Percentiles rank a stretch among this genome's conserved stretches.
phyloP scores from a whole-genome alignment of 2,329 filamentous ascomycete genomes.

The Didymella keratinophila region DNA sequence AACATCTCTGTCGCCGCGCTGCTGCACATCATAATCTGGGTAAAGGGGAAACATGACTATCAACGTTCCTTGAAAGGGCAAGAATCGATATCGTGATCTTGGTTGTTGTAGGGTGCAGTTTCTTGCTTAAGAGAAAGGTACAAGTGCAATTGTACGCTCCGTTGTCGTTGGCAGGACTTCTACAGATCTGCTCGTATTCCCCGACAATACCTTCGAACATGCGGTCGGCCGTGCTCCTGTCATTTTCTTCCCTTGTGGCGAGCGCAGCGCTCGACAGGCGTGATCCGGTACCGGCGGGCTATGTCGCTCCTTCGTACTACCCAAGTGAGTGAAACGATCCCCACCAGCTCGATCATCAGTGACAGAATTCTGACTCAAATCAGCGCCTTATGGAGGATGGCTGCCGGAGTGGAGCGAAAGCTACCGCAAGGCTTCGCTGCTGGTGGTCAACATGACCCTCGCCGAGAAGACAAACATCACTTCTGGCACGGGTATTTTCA shows the following conservation, averaged over 20 bases:
- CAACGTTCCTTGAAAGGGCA: neutral
- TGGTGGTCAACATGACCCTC: slow-evolving; percentile 79
- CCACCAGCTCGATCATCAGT: neutral
- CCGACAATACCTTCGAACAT: slow-evolving; percentile 24
- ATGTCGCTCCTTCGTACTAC: slow-evolving; percentile 67
- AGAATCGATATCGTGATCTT: slow-evolving; percentile 9
- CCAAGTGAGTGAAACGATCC: slow-evolving; percentile 51
- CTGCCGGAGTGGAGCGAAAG: slow-evolving; percentile 71
- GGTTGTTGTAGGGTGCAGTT: neutral
- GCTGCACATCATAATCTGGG: slow-evolving; percentile 13
- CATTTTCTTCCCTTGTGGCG: slow-evolving; percentile 29
- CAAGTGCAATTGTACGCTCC: neutral
- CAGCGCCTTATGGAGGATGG: slow-evolving; percentile 75
- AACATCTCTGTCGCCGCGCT: slow-evolving; percentile 8
- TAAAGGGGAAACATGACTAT: slow-evolving; percentile 10
- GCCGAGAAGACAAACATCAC: slow-evolving; percentile 84
- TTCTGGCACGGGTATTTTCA: slow-evolving; percentile 73
- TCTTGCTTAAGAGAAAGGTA: neutral
- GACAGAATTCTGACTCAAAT: neutral
- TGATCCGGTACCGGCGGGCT: slow-evolving; percentile 44
- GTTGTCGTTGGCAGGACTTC: neutral
- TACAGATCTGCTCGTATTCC: neutral
- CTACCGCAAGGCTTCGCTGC: slow-evolving; percentile 71
- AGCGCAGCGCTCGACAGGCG: slow-evolving; percentile 43
- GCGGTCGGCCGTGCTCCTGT: slow-evolving; percentile 33